These are phyloP conservation scores for Lasiodiplodia theobromae DNA, from an alignment of 2,329 filamentous ascomycete species.

Conservation along the genomic window DNA sequence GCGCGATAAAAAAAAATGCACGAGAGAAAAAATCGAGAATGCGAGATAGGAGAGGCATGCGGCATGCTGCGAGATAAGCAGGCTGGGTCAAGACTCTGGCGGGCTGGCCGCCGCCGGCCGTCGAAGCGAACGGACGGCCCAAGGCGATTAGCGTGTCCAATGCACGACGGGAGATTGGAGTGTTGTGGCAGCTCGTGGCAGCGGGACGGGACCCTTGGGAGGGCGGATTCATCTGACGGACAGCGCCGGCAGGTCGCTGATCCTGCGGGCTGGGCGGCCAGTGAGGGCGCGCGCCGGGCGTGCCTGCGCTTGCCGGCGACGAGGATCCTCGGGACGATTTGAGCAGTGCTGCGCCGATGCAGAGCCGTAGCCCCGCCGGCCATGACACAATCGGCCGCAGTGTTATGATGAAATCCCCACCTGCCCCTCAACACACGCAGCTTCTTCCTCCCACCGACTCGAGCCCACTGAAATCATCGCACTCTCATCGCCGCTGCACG, in stretches of 20 bases:
- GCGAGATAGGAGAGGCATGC: slow-evolving; percentile 1
- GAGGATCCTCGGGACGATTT: slow-evolving; percentile 26
- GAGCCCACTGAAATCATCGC: slow-evolving; percentile 27
- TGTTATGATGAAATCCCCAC: slow-evolving; percentile 28
- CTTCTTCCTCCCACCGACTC: slow-evolving; percentile 26
- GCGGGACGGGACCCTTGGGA: background rate
- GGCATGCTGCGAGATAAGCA: slow-evolving; percentile 19
- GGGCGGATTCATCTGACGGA: background rate
- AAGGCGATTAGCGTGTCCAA: background rate
- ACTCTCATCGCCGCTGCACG: slow-evolving; percentile 21
- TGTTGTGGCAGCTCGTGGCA: background rate
- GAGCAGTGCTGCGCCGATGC: slow-evolving; percentile 21
- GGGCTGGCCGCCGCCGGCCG: background rate
- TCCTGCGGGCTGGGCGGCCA: slow-evolving; percentile 10
- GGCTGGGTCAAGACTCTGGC: background rate
- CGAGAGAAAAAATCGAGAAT: background rate
- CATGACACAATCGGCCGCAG: slow-evolving; percentile 29
- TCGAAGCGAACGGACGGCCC: background rate
- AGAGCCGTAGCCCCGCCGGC: slow-evolving; percentile 28
- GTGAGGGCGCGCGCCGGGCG: background rate
- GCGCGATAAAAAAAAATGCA: slow-evolving; percentile 12
- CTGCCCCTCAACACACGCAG: slow-evolving; percentile 28
- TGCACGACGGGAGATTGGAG: slow-evolving; percentile 12
- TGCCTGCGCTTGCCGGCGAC: slow-evolving; percentile 9
- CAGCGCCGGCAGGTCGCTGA: slow-evolving; percentile 11